Evolutionary conservation across 2,329 filamentous ascomycete genomes (phyloP).

Genomic region (Paecilomyces sp.): DNA sequence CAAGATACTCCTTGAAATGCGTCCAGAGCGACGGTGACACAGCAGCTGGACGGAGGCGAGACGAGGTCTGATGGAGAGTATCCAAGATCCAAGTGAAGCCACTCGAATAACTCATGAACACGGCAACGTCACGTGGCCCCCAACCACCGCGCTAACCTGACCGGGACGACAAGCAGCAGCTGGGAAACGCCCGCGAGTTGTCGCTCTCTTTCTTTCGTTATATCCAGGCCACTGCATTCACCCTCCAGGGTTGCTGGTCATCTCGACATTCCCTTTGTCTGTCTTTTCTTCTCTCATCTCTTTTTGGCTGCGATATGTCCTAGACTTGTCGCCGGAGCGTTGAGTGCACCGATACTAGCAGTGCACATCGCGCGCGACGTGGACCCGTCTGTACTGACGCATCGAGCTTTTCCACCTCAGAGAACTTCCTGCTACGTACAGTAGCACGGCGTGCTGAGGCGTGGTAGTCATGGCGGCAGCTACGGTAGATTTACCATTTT

Average conservation of each 20-base stretch:
- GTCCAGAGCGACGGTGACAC: not conserved
- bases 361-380: slow-evolving; percentile 7
- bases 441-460: not conserved
- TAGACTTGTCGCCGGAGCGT: slow-evolving; percentile 9
- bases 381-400: slow-evolving; percentile 7
- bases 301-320: slow-evolving; percentile 9
- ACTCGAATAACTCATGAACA: not conserved
- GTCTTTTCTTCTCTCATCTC: slow-evolving; percentile 7
- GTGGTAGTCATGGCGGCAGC: slow-evolving; percentile 45
- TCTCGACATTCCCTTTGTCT: slow-evolving; percentile 7
- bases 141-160: slow-evolving; percentile 1
- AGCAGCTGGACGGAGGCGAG: not conserved
- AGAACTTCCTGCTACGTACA: slow-evolving; percentile 11
- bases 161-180: not conserved
- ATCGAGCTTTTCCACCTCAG: slow-evolving; percentile 1
- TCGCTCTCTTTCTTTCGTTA: slow-evolving; percentile 2
- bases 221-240: not conserved
- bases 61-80: not conserved
- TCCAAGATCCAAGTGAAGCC: not conserved
- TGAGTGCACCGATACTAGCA: slow-evolving; percentile 10
- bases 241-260: not conserved
- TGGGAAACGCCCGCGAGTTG: not conserved
- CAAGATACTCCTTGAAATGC: not conserved
- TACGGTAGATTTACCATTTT: slow-evolving; percentile 51
- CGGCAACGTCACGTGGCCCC: not conserved